Evolutionary conservation across 2,329 filamentous ascomycete species (phyloP).

Genomic region (Pezicula carpinea): DNA sequence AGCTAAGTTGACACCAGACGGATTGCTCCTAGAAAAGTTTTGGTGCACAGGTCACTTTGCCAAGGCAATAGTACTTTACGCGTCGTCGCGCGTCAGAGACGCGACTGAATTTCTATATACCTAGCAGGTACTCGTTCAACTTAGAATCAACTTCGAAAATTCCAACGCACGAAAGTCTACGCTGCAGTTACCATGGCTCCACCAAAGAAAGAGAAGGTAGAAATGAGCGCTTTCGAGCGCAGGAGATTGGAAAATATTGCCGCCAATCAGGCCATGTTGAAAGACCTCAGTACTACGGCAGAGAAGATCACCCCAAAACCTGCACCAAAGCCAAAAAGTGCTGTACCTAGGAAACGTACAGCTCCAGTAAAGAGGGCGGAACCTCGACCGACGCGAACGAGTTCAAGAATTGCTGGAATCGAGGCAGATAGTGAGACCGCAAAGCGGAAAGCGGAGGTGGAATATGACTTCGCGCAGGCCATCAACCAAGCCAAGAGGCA

Average conservation of each 20-base stretch:
- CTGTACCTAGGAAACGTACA: conserved; percentile 33
- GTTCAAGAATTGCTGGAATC: conserved; percentile 52
- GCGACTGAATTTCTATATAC: not conserved
- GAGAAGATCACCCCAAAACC: conserved; percentile 62
- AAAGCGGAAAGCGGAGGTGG: conserved; percentile 64
- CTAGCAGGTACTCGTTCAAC: conserved; percentile 4
- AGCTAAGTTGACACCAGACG: too few relatives aligned
- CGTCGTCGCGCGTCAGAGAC: not conserved
- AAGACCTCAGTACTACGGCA: conserved; percentile 68
- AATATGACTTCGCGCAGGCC: conserved; percentile 51
- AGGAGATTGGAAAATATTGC: conserved; percentile 82
- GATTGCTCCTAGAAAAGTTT: not conserved
- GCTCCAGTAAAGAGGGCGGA: conserved; percentile 44
- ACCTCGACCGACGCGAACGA: conserved; percentile 48
- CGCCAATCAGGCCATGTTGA: conserved; percentile 76
- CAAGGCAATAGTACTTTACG: not conserved
- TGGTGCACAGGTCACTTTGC: not conserved
- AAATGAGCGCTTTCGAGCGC: conserved; percentile 81
- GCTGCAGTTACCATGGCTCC: conserved; percentile 39
- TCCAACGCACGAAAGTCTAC: conserved; percentile 8
- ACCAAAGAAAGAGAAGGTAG: conserved; percentile 37
- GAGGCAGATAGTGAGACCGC: conserved; percentile 54
- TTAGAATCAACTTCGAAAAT: conserved; percentile 12
- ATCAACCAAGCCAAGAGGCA: conserved; percentile 54
- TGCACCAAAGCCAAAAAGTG: conserved; percentile 43